Evolutionary conservation across 2,329 filamentous ascomycete species (phyloP), one percentile per base, ranked within the genome.

Genomic region (Thermomyces lanuginosus): DNA sequence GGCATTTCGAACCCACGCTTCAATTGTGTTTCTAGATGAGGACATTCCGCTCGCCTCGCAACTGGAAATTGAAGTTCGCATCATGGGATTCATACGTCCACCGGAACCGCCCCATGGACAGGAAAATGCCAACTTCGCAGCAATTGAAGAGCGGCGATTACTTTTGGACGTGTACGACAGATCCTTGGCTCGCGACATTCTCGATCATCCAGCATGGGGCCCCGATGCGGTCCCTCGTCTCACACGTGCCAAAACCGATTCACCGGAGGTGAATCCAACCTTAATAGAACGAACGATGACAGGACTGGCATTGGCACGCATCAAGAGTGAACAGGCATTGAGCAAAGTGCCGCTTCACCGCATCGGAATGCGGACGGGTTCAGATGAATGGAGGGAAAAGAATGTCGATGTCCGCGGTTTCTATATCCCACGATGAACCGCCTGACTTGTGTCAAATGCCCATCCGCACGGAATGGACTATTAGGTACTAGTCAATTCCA

Each of bases 311-410:
- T 61, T 61, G 27, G 50, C 58, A 2, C 55, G 66, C 13, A 53
- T 58, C 9, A 56, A 48, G 11, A 55, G 67, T 2, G 66, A 73
- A 46, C 61, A 57, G 32, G 54, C 60, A 20, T 55, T 74, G 5
- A 70, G 74, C 33, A 56, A 58, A 28, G 53, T 76, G 3, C 72
- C 72, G 2, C 38, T 73, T 23, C 69, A 76, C 42, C 55, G 55
- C 39, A 55, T 64, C 3, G 73, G 72, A 0, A 57, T 78, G 22
- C 57, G 73, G 27, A 67, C 61, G 8, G 33, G 36, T 4, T 36
- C 39, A 10, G 45, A 49, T 19, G 39, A 53, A 15, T 42, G 60
- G 41, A 57, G 57, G 36, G 69, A 76, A 36, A 54, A 53, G 23
- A 36, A 45, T 16, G 22, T 51, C 7, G 36, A 36, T 5, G 36